Evolutionary conservation across 2,329 filamentous ascomycete species (phyloP), one percentile per base, ranked within the genome.

Genomic region (Bipolaris victoriae): DNA sequence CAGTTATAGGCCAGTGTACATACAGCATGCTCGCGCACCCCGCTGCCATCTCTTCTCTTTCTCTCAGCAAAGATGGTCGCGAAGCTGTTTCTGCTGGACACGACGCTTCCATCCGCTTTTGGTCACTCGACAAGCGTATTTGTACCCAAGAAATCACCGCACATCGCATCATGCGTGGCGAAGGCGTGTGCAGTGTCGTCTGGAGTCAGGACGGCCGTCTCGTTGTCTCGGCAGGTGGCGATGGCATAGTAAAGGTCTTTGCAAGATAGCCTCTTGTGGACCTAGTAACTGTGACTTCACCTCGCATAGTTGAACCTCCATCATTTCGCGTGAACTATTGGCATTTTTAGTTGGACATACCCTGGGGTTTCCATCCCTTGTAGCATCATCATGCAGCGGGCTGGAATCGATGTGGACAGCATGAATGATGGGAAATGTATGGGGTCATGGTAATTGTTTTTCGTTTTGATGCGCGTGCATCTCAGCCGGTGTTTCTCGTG

Each of bases 11-110:
- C 55, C 95, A 99, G 92, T 97, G 93, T 80, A 98, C 95, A 63
- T 99, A 99, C 79, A 96, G 90, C 71, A 99, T 99, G 95, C 87
- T 98, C 58, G 95, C 95, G 5, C 95, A 99, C 69, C 92, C 95
- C 0, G 90, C 93, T 3, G 89, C 95, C 55, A 97, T 99, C 65
- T 96, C 95, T 1, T 90, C 91, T 24, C 84, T 99, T 5, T 96
- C 92, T 0, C 85, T 99, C 18, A 97, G 92, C 66, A 95, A 94
- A 13, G 94, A 98, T 72, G 93, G 94, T 44, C 88, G 90, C 57
- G 95, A 99, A 80, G 88, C 97, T 10, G 94, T 99, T 47, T 97
- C 92, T 44, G 95, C 92, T 1, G 95, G 95, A 20, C 95, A 99
- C 76, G 95, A 99, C 74, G 94, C 94, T 51, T 95, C 91, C 55